phyloP scores from a whole-genome alignment of 1,284 basidiomycete species.

The Puccinia brachypodii region DNA sequence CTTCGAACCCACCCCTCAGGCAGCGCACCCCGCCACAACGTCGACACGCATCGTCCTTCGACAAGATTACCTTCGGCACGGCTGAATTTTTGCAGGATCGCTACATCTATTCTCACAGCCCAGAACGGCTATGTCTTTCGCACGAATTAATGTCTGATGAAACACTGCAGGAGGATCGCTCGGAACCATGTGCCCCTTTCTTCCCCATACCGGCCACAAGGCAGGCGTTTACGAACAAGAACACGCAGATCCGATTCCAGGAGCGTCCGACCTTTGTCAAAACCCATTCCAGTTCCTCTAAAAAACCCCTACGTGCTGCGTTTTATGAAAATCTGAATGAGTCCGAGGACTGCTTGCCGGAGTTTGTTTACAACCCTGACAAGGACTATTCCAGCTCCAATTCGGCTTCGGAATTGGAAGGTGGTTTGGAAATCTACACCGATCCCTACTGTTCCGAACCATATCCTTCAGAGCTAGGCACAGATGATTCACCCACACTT shows the following conservation, averaged over 20 bases:
- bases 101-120: not conserved
- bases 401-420: not conserved
- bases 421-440: not conserved
- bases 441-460: not conserved
- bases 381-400: not conserved
- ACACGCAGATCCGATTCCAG: not conserved
- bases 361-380: not conserved
- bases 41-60: not conserved
- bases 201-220: not conserved
- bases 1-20: not conserved
- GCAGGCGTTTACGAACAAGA: not conserved
- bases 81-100: slow-evolving; percentile 3
- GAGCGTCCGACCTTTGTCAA: not conserved
- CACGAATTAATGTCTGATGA: not conserved
- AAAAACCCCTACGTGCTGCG: not conserved
- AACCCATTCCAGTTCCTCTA: not conserved
- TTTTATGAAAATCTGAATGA: not conserved
- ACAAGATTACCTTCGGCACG: not conserved
- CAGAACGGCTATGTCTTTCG: not conserved
- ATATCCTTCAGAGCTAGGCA: not conserved
- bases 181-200: not conserved
- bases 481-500: slow-evolving; percentile 5
- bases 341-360: not conserved
- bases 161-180: not conserved
- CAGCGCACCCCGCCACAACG: not conserved